phyloP scores from a whole-genome alignment of 2,329 filamentous ascomycete species.

The Hypoxylon rubiginosum region DNA sequence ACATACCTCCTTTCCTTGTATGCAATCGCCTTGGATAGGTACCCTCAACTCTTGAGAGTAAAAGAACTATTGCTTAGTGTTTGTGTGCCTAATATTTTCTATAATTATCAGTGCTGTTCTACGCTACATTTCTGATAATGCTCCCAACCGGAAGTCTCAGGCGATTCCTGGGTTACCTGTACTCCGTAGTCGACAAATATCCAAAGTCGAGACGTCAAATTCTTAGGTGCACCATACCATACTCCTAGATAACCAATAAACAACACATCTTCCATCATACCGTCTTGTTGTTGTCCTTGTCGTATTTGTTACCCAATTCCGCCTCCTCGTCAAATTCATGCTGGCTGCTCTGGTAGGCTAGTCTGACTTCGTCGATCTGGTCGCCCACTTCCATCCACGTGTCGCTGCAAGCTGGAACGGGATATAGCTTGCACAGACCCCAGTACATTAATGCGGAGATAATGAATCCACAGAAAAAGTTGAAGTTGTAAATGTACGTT shows the following conservation, averaged over 20 bases:
- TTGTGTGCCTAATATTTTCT: not conserved
- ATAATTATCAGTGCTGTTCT: not conserved
- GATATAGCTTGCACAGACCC: slow-evolving; percentile 74
- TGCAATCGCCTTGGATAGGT: too few species aligned
- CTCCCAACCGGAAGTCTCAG: not conserved
- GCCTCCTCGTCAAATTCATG: slow-evolving; percentile 57
- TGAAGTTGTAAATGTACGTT: slow-evolving; percentile 88
- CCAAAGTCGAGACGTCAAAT: not conserved
- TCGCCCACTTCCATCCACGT: slow-evolving; percentile 67
- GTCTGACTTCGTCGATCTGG: slow-evolving; percentile 66
- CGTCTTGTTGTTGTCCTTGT: slow-evolving; percentile 35
- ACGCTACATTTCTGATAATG: not conserved
- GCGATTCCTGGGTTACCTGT: too few species aligned
- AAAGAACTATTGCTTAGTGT: not conserved
- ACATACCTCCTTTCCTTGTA: too few species aligned
- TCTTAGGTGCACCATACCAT: not conserved
- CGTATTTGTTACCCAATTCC: slow-evolving; percentile 43
- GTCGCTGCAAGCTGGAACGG: slow-evolving; percentile 80
- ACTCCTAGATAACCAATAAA: not conserved
- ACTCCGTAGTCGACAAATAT: not conserved
- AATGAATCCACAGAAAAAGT: slow-evolving; percentile 89
- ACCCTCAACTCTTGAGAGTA: too few species aligned
- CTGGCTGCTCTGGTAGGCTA: slow-evolving; percentile 60
- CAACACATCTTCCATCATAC: slow-evolving; percentile 36
- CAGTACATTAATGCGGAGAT: slow-evolving; percentile 78